Conservation (phyloP, 345 rosid species). For the Arabidopsis thaliana region TAIR10.1 NC_003074.8:15212501-15213000, state of each 20-base stretch:
- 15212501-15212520: slow-evolving; percentile 99
- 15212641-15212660: slow-evolving; percentile 15
- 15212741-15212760: slow-evolving; percentile 2
- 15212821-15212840: slow-evolving; percentile 82
- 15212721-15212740: slow-evolving; percentile 9
- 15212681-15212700: slow-evolving; percentile 97
- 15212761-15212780: neutral
- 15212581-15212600: slow-evolving; percentile 2
- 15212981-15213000: slow-evolving; percentile 57
- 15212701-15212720: slow-evolving; percentile 49
- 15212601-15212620: neutral
- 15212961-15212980: slow-evolving; percentile 24
- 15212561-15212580: slow-evolving; percentile 7
- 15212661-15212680: slow-evolving; percentile 81
- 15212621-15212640: slow-evolving; percentile 9
- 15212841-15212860: slow-evolving; percentile 92
- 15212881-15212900: slow-evolving; percentile 65
- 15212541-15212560: neutral
- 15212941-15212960: slow-evolving; percentile 32
- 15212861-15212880: slow-evolving; percentile 75
- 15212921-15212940: slow-evolving; percentile 1
- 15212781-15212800: slow-evolving; percentile 13
- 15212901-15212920: slow-evolving; percentile 34
- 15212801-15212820: slow-evolving; percentile 8
- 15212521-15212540: slow-evolving; percentile 56